Evolutionary conservation across 192 early-diverging fungal species (phyloP).

Genomic region (Entrophospora sp.): DNA sequence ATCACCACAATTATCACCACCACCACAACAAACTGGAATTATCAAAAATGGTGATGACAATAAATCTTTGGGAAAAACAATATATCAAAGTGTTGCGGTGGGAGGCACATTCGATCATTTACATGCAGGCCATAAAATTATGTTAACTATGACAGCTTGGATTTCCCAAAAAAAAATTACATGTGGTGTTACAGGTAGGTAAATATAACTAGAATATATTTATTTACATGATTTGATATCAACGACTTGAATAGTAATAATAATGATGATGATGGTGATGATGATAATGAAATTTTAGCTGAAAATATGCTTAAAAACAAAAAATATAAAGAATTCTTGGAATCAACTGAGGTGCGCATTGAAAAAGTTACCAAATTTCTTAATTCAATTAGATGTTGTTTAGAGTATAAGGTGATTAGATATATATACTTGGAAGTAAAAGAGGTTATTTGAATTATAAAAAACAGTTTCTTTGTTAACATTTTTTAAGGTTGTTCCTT

Average conservation of each 20-base stretch:
- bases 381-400: constrained; percentile 30
- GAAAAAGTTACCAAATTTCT: constrained; percentile 55
- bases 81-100: constrained; percentile 52
- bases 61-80: background rate
- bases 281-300: constrained; percentile 30
- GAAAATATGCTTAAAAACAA: constrained; percentile 64
- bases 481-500: constrained; percentile 54
- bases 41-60: background rate
- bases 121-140: constrained; percentile 90
- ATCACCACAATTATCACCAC: background rate
- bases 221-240: background rate
- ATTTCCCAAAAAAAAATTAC: constrained; percentile 52
- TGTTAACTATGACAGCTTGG: constrained; percentile 74
- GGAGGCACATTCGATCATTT: constrained; percentile 98
- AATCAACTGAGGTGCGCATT: constrained; percentile 55
- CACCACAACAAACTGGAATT: background rate
- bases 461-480: background rate
- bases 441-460: background rate
- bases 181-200: constrained; percentile 68
- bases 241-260: background rate
- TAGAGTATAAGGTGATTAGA: constrained; percentile 37
- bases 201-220: background rate
- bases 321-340: constrained; percentile 55
- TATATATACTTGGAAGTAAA: no score
- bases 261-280: no score